Base-by-base conservation (phyloP, 2,329 filamentous ascomycete genomes). In the Raffaelea albimanens region DNA sequence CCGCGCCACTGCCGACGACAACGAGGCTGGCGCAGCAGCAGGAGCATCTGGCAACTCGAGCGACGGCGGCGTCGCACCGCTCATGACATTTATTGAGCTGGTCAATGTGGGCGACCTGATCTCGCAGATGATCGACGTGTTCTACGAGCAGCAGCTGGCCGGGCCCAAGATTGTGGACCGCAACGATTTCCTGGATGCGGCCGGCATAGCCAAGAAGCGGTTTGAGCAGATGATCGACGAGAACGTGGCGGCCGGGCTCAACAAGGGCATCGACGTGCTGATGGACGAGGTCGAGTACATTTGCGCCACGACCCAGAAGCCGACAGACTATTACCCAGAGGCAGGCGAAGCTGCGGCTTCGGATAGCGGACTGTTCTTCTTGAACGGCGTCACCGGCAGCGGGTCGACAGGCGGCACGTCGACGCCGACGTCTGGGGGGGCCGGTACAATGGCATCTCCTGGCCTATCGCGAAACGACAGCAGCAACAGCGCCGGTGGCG, bases 151-250 rank as follows among this genome's bases (percentile, higher is more conserved):
- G 67, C 93, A 98, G 67, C 77, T 98, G 23, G 81, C 89, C 5
- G 78, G 80, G 1, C 79, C 85, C 14, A 86, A 86, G 58, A 82
- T 98, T 46, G 85, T 85, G 1, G 91, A 97, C 61, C 82, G 86
- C 40, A 94, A 95, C 61, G 93, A 98, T 66, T 98, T 98, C 59
- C 73, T 98, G 43, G 88, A 95, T 59, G 85, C 89, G 19, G 87
- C 90, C 0, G 85, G 86, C 29, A 84, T 96, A 57, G 90, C 93
- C 54, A 98, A 98, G 78, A 97, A 96, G 70, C 89, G 87, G 55
- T 98, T 97, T 58, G 93, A 98, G 71, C 90, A 96, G 61, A 95
- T 96, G 85, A 82, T 98, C 2, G 93, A 98, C 60, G 93, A 97
- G 66, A 87, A 87, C 51, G 93, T 98, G 8, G 93, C 93, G 4